phyloP scores from a whole-genome alignment of 2,329 filamentous ascomycete species.

The Exophiala xenobiotica region DNA sequence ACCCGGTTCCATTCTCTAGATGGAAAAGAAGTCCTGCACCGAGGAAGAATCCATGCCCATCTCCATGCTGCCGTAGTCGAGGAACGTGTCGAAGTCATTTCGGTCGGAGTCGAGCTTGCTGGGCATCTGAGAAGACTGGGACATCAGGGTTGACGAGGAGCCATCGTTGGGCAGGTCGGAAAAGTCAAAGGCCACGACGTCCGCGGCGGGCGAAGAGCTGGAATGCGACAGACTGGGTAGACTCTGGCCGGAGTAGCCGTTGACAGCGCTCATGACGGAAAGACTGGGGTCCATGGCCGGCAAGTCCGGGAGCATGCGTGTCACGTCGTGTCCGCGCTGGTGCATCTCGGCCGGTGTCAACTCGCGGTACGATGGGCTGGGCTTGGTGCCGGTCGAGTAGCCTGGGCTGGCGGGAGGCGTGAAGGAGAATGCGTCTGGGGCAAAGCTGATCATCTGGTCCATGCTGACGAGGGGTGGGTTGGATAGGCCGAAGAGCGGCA shows the following conservation, averaged over 20 bases:
- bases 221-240: slow-evolving; percentile 28
- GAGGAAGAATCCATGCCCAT: slow-evolving; percentile 25
- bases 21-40: slow-evolving; percentile 26
- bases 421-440: slow-evolving; percentile 45
- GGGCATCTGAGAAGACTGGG: slow-evolving; percentile 12
- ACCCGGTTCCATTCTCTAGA: slow-evolving; percentile 15
- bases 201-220: slow-evolving; percentile 28
- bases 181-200: slow-evolving; percentile 30
- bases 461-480: slow-evolving; percentile 14
- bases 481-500: slow-evolving; percentile 27
- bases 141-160: slow-evolving; percentile 11
- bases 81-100: slow-evolving; percentile 32
- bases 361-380: slow-evolving; percentile 40
- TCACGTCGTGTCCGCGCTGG: slow-evolving; percentile 5
- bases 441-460: slow-evolving; percentile 31
- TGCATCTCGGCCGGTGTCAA: slow-evolving; percentile 36
- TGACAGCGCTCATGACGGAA: slow-evolving; percentile 12
- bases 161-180: slow-evolving; percentile 15
- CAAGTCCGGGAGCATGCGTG: slow-evolving; percentile 24
- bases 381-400: slow-evolving; percentile 40
- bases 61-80: slow-evolving; percentile 30
- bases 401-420: slow-evolving; percentile 50
- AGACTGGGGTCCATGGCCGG: slow-evolving; percentile 22
- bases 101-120: slow-evolving; percentile 22
- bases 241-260: slow-evolving; percentile 20